Percentiles rank a stretch among this genome's conserved stretches.
Conservation (phyloP, 768 basidiomycete genomes). For the Holtermanniella nyarrowii region DNA sequence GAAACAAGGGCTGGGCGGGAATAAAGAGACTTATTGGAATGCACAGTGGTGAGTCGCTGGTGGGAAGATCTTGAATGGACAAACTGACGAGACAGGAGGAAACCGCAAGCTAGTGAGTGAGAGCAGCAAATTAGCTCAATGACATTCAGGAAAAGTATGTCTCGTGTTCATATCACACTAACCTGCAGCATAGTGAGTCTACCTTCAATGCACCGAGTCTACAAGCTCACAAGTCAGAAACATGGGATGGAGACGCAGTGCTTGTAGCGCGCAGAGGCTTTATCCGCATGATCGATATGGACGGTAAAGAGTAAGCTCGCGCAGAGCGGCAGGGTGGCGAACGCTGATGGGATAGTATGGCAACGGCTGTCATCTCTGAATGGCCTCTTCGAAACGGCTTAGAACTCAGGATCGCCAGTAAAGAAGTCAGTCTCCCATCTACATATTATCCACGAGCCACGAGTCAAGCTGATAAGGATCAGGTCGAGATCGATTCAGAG, state of each 20-base stretch:
- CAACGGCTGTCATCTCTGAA: not conserved
- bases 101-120: slow-evolving; percentile 1
- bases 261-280: slow-evolving; percentile 25
- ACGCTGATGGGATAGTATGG: not conserved
- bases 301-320: slow-evolving; percentile 35
- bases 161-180: no score
- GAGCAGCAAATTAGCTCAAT: not conserved
- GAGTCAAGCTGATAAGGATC: not conserved
- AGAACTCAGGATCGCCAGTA: not conserved
- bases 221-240: slow-evolving; percentile 20
- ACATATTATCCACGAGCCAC: not conserved
- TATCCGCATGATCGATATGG: slow-evolving; percentile 30
- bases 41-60: slow-evolving; percentile 10
- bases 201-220: not conserved
- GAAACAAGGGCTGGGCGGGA: not conserved
- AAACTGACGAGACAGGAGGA: slow-evolving; percentile 2
- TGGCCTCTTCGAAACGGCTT: not conserved
- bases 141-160: slow-evolving; percentile 3
- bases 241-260: slow-evolving; percentile 40
- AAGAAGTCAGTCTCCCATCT: slow-evolving; percentile 4
- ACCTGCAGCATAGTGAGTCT: not conserved
- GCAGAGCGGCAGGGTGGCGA: no score
- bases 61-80: not conserved
- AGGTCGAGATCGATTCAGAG: slow-evolving; percentile 13
- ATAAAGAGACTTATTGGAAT: slow-evolving; percentile 10